Evolutionary conservation across 192 early-diverging fungal species (phyloP).

Genomic region (Linnemannia exigua): DNA sequence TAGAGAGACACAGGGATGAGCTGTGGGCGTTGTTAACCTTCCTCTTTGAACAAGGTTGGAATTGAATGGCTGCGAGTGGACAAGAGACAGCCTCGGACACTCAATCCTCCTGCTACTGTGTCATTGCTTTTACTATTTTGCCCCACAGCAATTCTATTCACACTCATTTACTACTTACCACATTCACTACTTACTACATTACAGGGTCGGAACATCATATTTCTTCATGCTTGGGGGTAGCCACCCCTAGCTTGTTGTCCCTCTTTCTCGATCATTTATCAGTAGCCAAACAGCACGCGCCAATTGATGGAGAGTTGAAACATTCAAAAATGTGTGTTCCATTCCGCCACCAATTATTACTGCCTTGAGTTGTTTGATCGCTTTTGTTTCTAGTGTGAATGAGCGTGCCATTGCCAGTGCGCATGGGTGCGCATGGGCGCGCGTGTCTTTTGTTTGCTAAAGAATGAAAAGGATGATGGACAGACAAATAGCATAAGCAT

Average conservation of each 20-base stretch:
- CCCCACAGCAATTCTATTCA: conserved; percentile 2
- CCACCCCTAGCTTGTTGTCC: neutral
- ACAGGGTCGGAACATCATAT: neutral
- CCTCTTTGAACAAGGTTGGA: neutral
- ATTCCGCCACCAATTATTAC: conserved; percentile 1
- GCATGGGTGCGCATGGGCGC: neutral
- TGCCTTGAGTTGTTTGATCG: neutral
- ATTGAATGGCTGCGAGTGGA: neutral
- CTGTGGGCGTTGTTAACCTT: too few species aligned
- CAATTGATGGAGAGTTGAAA: neutral
- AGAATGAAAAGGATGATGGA: neutral
- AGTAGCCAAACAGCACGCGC: neutral
- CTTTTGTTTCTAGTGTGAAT: neutral
- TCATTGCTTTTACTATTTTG: neutral
- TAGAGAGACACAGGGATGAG: too few species aligned
- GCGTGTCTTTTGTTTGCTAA: neutral
- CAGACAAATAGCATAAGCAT: neutral
- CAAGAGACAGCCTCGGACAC: neutral
- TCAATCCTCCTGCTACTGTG: neutral
- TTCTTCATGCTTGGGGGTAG: neutral
- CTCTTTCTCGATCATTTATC: neutral
- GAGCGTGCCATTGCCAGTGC: neutral
- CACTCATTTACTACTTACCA: too few species aligned
- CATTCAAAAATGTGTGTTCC: neutral
- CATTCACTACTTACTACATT: too few species aligned